A percentile compares a stretch with the other conserved stretches of the same genome.
Evolutionary conservation across 2,329 filamentous ascomycete species (phyloP).

Genomic region (Pseudogymnoascus sp.): DNA sequence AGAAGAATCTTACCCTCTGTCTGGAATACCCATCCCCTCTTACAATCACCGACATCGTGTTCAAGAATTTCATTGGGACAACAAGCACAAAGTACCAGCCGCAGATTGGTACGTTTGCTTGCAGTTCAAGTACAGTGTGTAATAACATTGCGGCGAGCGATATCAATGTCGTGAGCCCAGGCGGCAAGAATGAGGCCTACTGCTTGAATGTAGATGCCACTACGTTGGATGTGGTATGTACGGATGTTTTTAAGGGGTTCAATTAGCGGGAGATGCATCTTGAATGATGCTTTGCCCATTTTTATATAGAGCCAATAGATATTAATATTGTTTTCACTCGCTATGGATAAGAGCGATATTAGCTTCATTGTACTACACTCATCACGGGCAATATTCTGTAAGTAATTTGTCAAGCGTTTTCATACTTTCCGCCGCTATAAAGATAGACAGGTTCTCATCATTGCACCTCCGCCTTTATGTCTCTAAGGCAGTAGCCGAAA

Average conservation of each 20-base stretch:
- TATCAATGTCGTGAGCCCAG: constrained; percentile 42
- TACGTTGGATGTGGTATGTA: constrained; percentile 31
- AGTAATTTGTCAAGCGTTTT: too few species aligned
- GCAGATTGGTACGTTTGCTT: constrained; percentile 40
- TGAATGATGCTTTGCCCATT: not conserved
- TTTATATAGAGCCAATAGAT: not conserved
- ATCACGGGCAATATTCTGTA: not conserved
- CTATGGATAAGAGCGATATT: not conserved
- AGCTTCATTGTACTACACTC: not conserved
- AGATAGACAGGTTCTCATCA: not conserved
- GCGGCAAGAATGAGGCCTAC: constrained; percentile 35
- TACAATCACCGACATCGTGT: constrained; percentile 48
- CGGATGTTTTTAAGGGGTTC: constrained; percentile 22
- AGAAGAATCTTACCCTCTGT: constrained; percentile 55
- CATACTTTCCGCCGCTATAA: too few species aligned
- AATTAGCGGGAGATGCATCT: constrained; percentile 17
- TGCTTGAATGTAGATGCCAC: constrained; percentile 38
- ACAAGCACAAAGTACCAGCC: constrained; percentile 40
- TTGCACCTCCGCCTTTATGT: not conserved
- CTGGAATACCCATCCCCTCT: constrained; percentile 46
- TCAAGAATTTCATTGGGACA: constrained; percentile 49
- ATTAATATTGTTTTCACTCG: not conserved
- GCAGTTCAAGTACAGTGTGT: constrained; percentile 40
- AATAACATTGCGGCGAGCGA: constrained; percentile 41
- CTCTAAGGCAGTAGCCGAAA: not conserved